Base-by-base conservation (phyloP, 192 early-diverging fungal genomes). In the Physocladia obscura region DNA sequence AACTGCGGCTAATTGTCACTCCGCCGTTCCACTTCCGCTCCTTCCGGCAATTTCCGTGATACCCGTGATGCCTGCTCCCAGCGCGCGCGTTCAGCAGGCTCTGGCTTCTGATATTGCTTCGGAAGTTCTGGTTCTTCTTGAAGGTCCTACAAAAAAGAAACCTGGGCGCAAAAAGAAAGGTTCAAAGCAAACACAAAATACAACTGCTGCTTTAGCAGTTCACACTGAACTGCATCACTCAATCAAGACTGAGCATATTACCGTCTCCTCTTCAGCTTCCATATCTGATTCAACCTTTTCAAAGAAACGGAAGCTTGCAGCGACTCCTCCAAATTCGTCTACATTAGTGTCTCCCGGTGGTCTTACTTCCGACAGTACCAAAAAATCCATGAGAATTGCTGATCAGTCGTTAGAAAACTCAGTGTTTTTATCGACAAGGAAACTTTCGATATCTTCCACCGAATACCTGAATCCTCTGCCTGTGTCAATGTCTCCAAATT, bases 381-480 rank as follows among this genome's bases (percentile, higher is more conserved):
- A 24, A 26, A 44, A 44, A 6, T 44, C 63, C 11, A 65, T 65
- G 4, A n/a, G n/a, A n/a, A n/a, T n/a, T n/a, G n/a, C n/a, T n/a
- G n/a, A n/a, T n/a, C n/a, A n/a, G n/a, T n/a, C n/a, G n/a, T n/a
- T n/a, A n/a, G n/a, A n/a, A n/a, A n/a, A n/a, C n/a, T n/a, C n/a
- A n/a, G n/a, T n/a, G n/a, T n/a, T n/a, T n/a, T 32, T 48, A n/a
- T 65, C 63, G 29, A 49, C 29, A 26, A 21, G 63, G 17, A 65
- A 65, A 52, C 47, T 65, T 4, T 38, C 34, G n/a, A 48, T 65
- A 22, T 74, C 37, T 38, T n/a, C 67, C 34, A 50, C 34, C 48
- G 60, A 59, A 29, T 76, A 77, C n/a, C 60, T 75, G 26, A 73
- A 67, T 13, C 79, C 80, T 13, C 63, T 52, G 21, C 30, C 61